phyloP scores from a whole-genome alignment of 805 yeast species.

The Babjeviella inositovora region DNA sequence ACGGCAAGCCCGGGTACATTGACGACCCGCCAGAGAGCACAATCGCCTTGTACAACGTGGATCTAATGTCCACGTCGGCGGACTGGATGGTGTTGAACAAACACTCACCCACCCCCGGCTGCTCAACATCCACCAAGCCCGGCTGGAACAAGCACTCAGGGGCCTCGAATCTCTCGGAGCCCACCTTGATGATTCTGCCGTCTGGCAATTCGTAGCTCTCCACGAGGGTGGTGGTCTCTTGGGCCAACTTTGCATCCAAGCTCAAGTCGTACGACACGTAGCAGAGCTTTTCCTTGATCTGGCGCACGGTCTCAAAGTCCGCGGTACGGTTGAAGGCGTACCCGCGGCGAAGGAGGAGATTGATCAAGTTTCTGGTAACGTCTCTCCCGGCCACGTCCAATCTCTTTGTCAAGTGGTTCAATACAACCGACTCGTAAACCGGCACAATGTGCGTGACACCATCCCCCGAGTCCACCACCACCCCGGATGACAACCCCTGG shows the following conservation, averaged over 20 bases:
- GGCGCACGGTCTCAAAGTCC: slow-evolving; percentile 96
- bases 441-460: slow-evolving; percentile 99
- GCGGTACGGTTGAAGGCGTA: slow-evolving; percentile 98
- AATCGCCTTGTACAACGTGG: slow-evolving; percentile 78
- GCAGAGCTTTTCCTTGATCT: slow-evolving; percentile 90
- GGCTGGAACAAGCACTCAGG: slow-evolving; percentile 98
- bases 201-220: slow-evolving; percentile 91
- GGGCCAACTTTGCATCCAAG: slow-evolving; percentile 72
- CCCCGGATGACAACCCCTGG: slow-evolving; percentile 93
- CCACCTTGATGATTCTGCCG: slow-evolving; percentile 86
- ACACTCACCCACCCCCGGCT: slow-evolving; percentile 91
- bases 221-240: slow-evolving; percentile 90
- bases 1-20: slow-evolving; percentile 97
- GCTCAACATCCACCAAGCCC: slow-evolving; percentile 85
- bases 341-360: slow-evolving; percentile 82
- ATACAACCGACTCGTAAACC: slow-evolving; percentile 92
- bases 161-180: slow-evolving; percentile 92
- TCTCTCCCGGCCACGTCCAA: slow-evolving; percentile 97
- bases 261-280: slow-evolving; percentile 91
- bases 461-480: slow-evolving; percentile 96
- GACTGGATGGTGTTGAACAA: slow-evolving; percentile 85
- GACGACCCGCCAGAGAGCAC: slow-evolving; percentile 96
- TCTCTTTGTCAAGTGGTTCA: slow-evolving; percentile 83
- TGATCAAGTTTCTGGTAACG: slow-evolving; percentile 91
- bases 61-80: slow-evolving; percentile 87